A percentile compares a stretch with the other conserved stretches of the same genome.
phyloP scores from a whole-genome alignment of 768 basidiomycete genomes.

The Suillus variegatus region DNA sequence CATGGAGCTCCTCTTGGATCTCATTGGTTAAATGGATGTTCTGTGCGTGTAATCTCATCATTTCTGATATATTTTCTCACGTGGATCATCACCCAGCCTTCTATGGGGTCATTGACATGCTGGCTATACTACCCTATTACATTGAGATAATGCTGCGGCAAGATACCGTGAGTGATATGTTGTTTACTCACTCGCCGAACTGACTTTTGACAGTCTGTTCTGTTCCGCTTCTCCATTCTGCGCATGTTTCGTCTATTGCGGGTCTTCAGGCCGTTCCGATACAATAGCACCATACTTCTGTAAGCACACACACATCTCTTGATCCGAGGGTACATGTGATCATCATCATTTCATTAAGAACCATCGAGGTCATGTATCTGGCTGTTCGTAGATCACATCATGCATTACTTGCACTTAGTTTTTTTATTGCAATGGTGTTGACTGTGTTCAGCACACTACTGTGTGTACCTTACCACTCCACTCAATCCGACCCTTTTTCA shows the following conservation, averaged over 20 bases:
- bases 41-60: constrained; percentile 45
- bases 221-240: constrained; percentile 90
- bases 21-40: constrained; percentile 64
- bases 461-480: constrained; percentile 39
- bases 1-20: constrained; percentile 73
- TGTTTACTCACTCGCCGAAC: not conserved
- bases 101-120: constrained; percentile 82
- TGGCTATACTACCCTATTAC: constrained; percentile 88
- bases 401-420: constrained; percentile 81
- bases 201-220: constrained; percentile 55
- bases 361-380: constrained; percentile 92
- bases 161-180: constrained; percentile 67
- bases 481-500: not conserved
- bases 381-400: constrained; percentile 85
- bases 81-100: constrained; percentile 49
- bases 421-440: constrained; percentile 87
- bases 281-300: constrained; percentile 82
- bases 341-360: constrained; percentile 40
- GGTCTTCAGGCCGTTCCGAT: constrained; percentile 87
- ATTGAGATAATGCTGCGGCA: constrained; percentile 81
- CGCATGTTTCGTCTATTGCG: constrained; percentile 87
- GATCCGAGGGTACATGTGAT: constrained; percentile 8
- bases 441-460: constrained; percentile 86
- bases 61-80: constrained; percentile 6
- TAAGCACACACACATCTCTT: constrained; percentile 37